Evolutionary conservation across 2,329 filamentous ascomycete species (phyloP).

Genomic region (Ascochyta koolunga): DNA sequence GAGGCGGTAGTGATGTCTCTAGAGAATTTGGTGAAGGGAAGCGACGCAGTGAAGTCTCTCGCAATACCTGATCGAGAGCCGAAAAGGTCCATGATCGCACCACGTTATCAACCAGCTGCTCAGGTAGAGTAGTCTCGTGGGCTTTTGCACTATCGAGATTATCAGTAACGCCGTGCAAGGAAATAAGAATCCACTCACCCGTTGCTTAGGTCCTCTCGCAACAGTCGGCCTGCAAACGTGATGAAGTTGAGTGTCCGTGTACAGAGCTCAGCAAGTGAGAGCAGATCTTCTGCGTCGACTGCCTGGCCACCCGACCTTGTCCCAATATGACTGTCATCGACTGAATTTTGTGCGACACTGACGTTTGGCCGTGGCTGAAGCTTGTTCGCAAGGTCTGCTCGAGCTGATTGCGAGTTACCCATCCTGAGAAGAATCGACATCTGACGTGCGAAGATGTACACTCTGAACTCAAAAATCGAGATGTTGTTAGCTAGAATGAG

Average conservation of each 20-base stretch:
- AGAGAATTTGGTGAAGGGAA: conserved; percentile 63
- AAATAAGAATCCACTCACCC: conserved; percentile 53
- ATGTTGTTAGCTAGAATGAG: conserved; percentile 94
- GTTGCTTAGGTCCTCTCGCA: conserved; percentile 77
- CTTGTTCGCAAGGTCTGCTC: conserved; percentile 50
- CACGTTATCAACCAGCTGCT: conserved; percentile 71
- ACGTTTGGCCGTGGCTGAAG: conserved; percentile 37
- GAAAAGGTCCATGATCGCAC: conserved; percentile 80
- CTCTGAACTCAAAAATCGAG: conserved; percentile 92
- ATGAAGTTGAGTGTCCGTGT: conserved; percentile 84
- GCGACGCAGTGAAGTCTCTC: conserved; percentile 73
- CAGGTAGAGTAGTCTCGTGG: conserved; percentile 38
- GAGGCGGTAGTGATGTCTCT: conserved; percentile 36
- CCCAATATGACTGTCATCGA: conserved; percentile 41
- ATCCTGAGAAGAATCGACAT: conserved; percentile 80
- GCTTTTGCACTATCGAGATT: conserved; percentile 36
- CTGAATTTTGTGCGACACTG: conserved; percentile 32
- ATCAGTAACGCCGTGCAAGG: conserved; percentile 21
- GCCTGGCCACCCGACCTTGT: conserved; percentile 26
- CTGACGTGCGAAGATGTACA: conserved; percentile 91
- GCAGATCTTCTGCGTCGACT: conserved; percentile 74
- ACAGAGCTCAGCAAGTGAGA: conserved; percentile 85
- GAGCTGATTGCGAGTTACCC: conserved; percentile 66
- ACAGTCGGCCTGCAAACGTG: conserved; percentile 75
- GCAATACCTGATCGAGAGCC: conserved; percentile 75